A percentile compares a stretch with the other conserved stretches of the same genome.
Evolutionary conservation across 805 yeast genomes (phyloP).

Genomic region (Clavispora asparagi): DNA sequence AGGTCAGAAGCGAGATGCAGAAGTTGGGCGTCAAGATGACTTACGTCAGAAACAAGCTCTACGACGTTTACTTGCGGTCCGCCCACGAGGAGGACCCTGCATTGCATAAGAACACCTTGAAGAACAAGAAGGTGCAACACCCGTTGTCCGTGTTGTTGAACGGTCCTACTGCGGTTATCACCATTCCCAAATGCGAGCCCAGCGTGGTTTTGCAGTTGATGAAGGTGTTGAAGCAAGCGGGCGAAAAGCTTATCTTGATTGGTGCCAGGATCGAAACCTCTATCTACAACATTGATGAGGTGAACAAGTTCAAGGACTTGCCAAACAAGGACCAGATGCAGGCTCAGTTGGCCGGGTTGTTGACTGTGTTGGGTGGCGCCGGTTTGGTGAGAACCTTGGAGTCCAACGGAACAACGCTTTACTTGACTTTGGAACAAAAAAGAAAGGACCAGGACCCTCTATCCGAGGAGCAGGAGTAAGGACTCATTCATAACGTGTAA

Average conservation of each 20-base stretch:
- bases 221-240: constrained; percentile 54
- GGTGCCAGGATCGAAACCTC: constrained; percentile 79
- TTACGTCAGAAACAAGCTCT: constrained; percentile 62
- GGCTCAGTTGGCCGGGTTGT: constrained; percentile 75
- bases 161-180: constrained; percentile 84
- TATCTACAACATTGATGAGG: constrained; percentile 45
- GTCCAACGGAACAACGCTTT: constrained; percentile 59
- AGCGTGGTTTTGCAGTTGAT: constrained; percentile 54
- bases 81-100: constrained; percentile 73
- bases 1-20: constrained; percentile 55
- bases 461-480: constrained; percentile 9
- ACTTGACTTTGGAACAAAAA: constrained; percentile 69
- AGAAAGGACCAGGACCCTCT: constrained; percentile 34
- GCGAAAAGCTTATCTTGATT: constrained; percentile 71
- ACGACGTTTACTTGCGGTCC: constrained; percentile 73
- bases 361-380: constrained; percentile 83
- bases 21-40: constrained; percentile 67
- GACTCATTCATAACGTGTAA: neutral
- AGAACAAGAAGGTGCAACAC: constrained; percentile 45
- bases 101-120: constrained; percentile 42
- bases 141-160: constrained; percentile 65
- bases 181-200: constrained; percentile 71
- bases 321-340: constrained; percentile 70
- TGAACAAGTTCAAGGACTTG: constrained; percentile 64
- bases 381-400: constrained; percentile 81